Evolutionary conservation across 768 basidiomycete species (phyloP), one percentile per base, ranked within the genome.

Genomic region (Neoboletus subvelutipes): DNA sequence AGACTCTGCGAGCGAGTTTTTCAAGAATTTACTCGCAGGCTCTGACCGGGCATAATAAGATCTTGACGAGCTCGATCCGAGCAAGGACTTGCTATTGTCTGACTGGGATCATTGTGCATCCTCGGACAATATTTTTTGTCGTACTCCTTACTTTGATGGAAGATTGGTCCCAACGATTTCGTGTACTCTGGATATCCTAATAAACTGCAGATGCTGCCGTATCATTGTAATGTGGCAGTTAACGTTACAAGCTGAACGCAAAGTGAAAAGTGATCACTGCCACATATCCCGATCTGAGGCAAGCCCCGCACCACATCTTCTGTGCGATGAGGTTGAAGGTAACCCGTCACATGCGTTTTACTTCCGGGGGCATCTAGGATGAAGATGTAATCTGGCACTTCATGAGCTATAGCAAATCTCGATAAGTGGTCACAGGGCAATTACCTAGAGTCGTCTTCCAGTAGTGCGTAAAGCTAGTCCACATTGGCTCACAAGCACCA

Each of bases 391-490:
- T 97, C 95, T 95, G 45, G 24, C 29, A 45, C 13, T 36, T 52
- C 17, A 2, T 66, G 24, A 69, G 69, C 53, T 11, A 50, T 17
- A 13, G 34, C 1, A 22, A 9, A 18, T 33, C 20, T 45, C 10
- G 9, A 26, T 26, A n/a, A 36, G 42, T 52, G 28, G 43, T 40
- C 10, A 8, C 20, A 11, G 26, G 48, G 28, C 3, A 67, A 76
- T 58, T 63, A 89, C 93, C 93, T 67, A 95, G 68, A 4, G 88
- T 87, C 10, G 87, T 74, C 65, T 89, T 83, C 92, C 92, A 95
- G 65, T 86, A 87, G 70, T 91, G 84, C 1, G 95, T 93, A 66
- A 88, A 96, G 67, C 88, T 91, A 37, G 94, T 95, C 77, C 86
- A 98, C 69, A 84, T 81, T 4, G 94, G 93, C 67, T 95, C 92